Evolutionary conservation across 164 flowering plant species (phyloP), one percentile per base, ranked within the genome.

Genomic region (Magnolia kwangsiensis): DNA sequence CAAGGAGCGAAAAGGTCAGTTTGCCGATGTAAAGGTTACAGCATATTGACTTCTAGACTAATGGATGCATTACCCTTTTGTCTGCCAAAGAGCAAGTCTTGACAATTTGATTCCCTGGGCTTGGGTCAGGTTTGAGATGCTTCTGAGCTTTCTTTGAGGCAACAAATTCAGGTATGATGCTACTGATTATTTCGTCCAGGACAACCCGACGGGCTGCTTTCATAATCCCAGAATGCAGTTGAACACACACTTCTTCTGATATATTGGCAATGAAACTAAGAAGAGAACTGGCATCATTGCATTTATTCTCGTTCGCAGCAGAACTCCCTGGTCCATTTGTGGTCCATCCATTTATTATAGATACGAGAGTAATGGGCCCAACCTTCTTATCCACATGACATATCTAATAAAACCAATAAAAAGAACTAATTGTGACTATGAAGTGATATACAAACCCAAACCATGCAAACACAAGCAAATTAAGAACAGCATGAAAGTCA

Each of bases 201-300:
- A 94, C 51, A 78, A 89, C 86, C 68, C 90, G 88, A 27, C 95
- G 94, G 63, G 97, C 90, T 20, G 95, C 79, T 86, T 87, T 96
- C 91, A 94, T 85, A 63, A 96, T 85, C n/a, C 89, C 95, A 61
- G 84, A 68, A 74, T 96, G 99, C 78, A 96, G 83, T 75, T 94
- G 94, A 55, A 80, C 81, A 63, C 88, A 90, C 76, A 94, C 81
- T 72, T 84, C 90, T 78, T 90, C 92, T 59, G 98, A 88, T 77
- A 91, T 81, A 72, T 87, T 84, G 65, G 85, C 77, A 50, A 90
- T 71, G 72, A 92, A 86, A 67, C 73, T 71, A 23, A 61, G 21
- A 4, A 77, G 49, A 37, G 86, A 75, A 63, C 70, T 76, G 74
- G 80, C 72, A 29, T 82, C 83, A 50, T 77, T 75, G 69, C 20